phyloP scores from a whole-genome alignment of 2,329 filamentous ascomycete genomes.

The Aspergillus sergii region DNA sequence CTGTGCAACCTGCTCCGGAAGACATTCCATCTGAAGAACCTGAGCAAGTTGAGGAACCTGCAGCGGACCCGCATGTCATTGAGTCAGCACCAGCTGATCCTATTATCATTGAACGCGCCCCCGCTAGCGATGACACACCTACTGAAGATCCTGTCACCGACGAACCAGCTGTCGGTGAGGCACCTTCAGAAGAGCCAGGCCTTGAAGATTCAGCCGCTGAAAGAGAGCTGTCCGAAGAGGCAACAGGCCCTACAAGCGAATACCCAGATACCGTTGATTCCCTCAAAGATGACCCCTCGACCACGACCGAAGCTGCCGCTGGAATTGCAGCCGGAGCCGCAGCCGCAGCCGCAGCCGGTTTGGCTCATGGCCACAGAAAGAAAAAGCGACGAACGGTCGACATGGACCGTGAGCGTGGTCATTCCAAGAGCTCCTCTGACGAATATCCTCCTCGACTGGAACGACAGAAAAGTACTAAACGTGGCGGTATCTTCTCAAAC shows the following conservation, averaged over 20 bases:
- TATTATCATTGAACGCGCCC: neutral
- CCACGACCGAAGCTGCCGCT: neutral
- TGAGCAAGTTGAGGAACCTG: conserved; percentile 7
- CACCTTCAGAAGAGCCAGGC: conserved; percentile 1
- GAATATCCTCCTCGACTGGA: conserved; percentile 28
- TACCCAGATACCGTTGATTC: conserved; percentile 9
- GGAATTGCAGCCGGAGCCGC: conserved; percentile 17
- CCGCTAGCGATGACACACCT: neutral
- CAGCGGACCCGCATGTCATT: neutral
- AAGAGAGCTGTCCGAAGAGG: conserved; percentile 11
- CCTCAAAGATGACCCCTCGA: conserved; percentile 6
- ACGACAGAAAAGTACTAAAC: conserved; percentile 35
- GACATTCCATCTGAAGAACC: conserved; percentile 15
- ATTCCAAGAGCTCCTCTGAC: conserved; percentile 42
- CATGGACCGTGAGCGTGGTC: conserved; percentile 35
- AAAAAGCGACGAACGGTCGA: conserved; percentile 36
- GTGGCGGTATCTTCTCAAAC: conserved; percentile 32
- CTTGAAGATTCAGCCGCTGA: conserved; percentile 11
- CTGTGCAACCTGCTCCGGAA: conserved; percentile 15
- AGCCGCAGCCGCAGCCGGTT: conserved; percentile 16
- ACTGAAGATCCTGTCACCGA: conserved; percentile 8
- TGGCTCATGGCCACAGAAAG: conserved; percentile 25
- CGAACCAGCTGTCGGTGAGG: conserved; percentile 7
- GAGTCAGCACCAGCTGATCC: conserved; percentile 12
- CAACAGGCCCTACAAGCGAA: conserved; percentile 6